Conservation (phyloP, 2,329 filamentous ascomycete species). For the Paraconiothyrium sp. region DNA sequence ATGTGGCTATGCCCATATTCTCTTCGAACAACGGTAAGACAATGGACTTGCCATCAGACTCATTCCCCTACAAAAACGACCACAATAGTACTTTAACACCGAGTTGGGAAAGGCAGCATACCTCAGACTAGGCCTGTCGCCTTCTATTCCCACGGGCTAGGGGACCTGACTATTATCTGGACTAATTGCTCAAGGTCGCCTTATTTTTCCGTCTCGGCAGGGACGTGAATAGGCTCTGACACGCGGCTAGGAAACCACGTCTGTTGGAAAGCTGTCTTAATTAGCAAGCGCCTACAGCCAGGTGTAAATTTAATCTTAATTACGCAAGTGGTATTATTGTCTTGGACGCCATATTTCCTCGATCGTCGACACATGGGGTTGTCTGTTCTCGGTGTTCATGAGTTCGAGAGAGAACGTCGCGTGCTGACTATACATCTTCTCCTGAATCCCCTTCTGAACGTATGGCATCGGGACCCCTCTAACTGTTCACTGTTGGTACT, state of each 20-base stretch:
- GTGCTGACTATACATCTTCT: no score
- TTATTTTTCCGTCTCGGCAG: neutral
- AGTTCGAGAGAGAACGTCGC: no score
- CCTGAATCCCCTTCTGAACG: no score
- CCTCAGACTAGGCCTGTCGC: neutral
- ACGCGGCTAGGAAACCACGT: neutral
- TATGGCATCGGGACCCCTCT: neutral
- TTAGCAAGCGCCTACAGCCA: no score
- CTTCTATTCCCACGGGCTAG: neutral
- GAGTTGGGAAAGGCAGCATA: neutral
- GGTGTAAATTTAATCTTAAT: neutral
- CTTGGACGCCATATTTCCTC: neutral
- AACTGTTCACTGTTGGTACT: neutral
- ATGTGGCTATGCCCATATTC: neutral
- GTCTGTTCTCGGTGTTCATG: no score
- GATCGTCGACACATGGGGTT: neutral
- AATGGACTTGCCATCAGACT: no score
- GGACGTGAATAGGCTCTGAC: neutral
- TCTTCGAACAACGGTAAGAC: neutral
- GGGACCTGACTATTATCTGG: neutral
- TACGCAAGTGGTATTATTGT: no score
- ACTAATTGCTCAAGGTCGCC: neutral
- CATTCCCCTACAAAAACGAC: neutral
- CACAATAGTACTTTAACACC: neutral
- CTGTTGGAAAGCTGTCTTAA: neutral